These are phyloP conservation scores for Clonostachys byssicola DNA, from an alignment of 2,329 filamentous ascomycete genomes.

Conservation along the genomic window DNA sequence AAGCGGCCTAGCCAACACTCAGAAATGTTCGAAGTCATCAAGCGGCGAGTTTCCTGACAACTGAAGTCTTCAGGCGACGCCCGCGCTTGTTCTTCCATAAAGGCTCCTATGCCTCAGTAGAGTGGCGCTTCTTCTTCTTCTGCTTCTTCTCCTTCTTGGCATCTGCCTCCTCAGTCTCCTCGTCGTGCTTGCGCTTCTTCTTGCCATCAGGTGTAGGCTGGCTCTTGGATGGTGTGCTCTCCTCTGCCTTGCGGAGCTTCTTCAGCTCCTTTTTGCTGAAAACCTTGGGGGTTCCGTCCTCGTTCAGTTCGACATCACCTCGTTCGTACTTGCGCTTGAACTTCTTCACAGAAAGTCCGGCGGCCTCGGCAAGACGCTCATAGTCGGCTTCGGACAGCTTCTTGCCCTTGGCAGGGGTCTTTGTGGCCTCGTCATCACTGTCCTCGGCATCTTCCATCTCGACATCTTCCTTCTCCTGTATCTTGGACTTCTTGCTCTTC, in stretches of 20 bases:
- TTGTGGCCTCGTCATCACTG: constrained; percentile 21
- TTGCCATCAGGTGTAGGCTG: constrained; percentile 37
- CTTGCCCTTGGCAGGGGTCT: constrained; percentile 24
- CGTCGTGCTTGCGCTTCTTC: constrained; percentile 68
- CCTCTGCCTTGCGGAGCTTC: constrained; percentile 63
- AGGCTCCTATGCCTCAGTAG: constrained; percentile 7
- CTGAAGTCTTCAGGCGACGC: background rate
- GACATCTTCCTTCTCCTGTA: constrained; percentile 27
- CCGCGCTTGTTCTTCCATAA: background rate
- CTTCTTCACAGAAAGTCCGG: constrained; percentile 69
- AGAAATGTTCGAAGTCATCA: no score
- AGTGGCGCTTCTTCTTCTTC: constrained; percentile 43
- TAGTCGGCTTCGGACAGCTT: constrained; percentile 53
- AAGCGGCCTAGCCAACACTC: no score
- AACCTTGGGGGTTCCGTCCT: constrained; percentile 61
- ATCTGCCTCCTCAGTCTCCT: constrained; percentile 56
- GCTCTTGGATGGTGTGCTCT: constrained; percentile 36
- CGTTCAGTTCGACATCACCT: constrained; percentile 65
- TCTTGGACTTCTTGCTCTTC: constrained; percentile 35
- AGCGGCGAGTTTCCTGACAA: no score
- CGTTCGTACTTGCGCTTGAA: constrained; percentile 76
- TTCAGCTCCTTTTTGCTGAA: constrained; percentile 75
- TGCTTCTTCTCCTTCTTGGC: constrained; percentile 59
- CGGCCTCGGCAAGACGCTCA: constrained; percentile 57
- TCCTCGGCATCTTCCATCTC: constrained; percentile 39